These are phyloP conservation scores for Hondaea fermentalgiana DNA, from an alignment of 108 stramenopile genomes.

Conservation along the genomic window DNA sequence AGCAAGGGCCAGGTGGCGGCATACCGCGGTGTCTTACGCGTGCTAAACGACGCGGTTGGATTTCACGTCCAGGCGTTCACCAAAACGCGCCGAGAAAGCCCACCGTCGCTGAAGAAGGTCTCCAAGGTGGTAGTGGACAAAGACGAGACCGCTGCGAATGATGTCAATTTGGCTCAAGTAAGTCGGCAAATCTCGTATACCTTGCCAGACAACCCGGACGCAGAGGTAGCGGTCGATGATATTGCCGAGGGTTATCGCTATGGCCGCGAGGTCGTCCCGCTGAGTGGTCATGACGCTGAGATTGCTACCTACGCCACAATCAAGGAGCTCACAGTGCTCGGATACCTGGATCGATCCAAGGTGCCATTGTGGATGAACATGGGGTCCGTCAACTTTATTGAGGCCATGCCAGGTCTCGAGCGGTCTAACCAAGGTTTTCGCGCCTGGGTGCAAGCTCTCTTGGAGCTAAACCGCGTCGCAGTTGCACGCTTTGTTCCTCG, in stretches of 20 bases:
- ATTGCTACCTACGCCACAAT: neutral
- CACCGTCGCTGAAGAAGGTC: neutral
- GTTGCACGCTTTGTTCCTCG: neutral
- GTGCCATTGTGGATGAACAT: neutral
- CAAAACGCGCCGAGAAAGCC: neutral
- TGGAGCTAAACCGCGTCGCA: neutral
- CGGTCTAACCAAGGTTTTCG: neutral
- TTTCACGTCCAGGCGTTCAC: conserved; percentile 10
- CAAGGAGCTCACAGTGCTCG: neutral
- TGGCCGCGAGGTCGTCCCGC: neutral
- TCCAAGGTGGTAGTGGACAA: neutral
- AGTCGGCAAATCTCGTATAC: neutral
- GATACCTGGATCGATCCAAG: neutral
- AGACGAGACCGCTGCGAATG: neutral
- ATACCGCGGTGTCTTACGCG: neutral
- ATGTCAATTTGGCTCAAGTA: neutral
- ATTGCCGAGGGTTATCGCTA: neutral
- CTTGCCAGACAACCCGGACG: neutral
- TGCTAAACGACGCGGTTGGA: neutral
- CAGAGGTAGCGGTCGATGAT: neutral
- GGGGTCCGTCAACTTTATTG: neutral
- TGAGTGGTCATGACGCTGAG: neutral
- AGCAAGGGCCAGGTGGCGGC: neutral
- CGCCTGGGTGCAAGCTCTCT: neutral
- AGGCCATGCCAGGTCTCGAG: neutral